Evolutionary conservation across 1,284 basidiomycete species (phyloP).

Genomic region (Filobasidium uniguttulatum): DNA sequence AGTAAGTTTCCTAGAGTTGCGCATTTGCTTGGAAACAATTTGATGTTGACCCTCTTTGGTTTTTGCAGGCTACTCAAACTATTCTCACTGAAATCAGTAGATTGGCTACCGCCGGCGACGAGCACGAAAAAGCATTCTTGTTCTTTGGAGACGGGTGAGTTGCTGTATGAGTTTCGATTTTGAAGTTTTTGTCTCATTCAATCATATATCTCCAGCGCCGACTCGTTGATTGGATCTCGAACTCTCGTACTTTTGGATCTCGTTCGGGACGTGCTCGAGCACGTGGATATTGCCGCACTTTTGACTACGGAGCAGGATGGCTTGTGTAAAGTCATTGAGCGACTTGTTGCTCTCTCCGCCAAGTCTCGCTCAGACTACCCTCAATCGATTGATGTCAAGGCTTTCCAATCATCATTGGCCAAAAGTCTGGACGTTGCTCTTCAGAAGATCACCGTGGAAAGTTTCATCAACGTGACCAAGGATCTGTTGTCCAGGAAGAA

Average conservation of each 20-base stretch:
- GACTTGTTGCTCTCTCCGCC: not conserved
- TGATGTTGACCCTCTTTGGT: no score
- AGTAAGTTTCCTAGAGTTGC: constrained; percentile 39
- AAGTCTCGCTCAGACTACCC: constrained; percentile 9
- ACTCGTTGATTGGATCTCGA: not conserved
- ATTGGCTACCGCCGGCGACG: constrained; percentile 31
- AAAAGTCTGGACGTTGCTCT: constrained; percentile 5
- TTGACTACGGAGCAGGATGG: not conserved
- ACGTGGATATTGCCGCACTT: no score
- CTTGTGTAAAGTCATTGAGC: not conserved
- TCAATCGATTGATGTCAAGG: not conserved
- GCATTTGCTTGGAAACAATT: no score
- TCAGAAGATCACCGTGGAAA: constrained; percentile 11
- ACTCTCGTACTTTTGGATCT: not conserved
- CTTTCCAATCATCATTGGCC: not conserved
- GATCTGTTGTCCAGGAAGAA: constrained; percentile 5
- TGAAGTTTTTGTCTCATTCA: not conserved
- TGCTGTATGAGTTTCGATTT: not conserved
- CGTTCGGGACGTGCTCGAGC: not conserved
- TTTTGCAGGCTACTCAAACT: constrained; percentile 25
- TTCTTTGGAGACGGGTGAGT: not conserved
- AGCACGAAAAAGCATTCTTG: not conserved
- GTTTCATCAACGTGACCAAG: constrained; percentile 7
- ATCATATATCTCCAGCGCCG: not conserved
- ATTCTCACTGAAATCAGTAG: constrained; percentile 53